Conservation (phyloP, 768 basidiomycete species). For the Lenzites betulinus region DNA sequence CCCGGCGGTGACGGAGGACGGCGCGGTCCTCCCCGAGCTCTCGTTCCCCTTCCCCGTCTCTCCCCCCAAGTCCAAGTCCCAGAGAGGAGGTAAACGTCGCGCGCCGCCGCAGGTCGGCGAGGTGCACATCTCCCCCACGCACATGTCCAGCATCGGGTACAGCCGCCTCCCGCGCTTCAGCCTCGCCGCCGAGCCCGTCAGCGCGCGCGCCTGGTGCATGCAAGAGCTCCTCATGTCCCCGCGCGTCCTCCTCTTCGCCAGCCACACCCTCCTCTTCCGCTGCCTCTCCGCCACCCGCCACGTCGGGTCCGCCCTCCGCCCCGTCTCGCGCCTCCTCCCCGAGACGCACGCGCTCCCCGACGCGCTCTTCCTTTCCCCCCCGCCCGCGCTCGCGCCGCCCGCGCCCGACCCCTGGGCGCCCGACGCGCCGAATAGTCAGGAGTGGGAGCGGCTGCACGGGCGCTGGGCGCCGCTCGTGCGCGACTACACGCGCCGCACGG, state of each 20-base stretch:
- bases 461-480: too few relatives aligned
- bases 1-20: not conserved
- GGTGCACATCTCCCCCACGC: not conserved
- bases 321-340: conserved; percentile 2
- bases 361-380: conserved; percentile 1
- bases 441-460: too few relatives aligned
- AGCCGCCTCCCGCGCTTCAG: conserved; percentile 2
- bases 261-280: conserved; percentile 14
- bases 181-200: conserved; percentile 6
- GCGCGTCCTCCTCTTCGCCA: conserved; percentile 7
- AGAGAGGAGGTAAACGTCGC: too few relatives aligned
- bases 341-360: too few relatives aligned
- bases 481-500: conserved; percentile 10
- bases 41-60: conserved; percentile 4
- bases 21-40: not conserved
- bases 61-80: not conserved
- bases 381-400: not conserved
- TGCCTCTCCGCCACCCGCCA: conserved; percentile 7
- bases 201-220: conserved; percentile 16
- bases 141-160: not conserved
- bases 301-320: too few relatives aligned
- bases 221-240: conserved; percentile 14
- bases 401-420: not conserved
- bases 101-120: not conserved
- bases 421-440: too few relatives aligned